Evolutionary conservation across 768 basidiomycete species (phyloP).

Genomic region (Tylopilus plumbeoviolaceoides): DNA sequence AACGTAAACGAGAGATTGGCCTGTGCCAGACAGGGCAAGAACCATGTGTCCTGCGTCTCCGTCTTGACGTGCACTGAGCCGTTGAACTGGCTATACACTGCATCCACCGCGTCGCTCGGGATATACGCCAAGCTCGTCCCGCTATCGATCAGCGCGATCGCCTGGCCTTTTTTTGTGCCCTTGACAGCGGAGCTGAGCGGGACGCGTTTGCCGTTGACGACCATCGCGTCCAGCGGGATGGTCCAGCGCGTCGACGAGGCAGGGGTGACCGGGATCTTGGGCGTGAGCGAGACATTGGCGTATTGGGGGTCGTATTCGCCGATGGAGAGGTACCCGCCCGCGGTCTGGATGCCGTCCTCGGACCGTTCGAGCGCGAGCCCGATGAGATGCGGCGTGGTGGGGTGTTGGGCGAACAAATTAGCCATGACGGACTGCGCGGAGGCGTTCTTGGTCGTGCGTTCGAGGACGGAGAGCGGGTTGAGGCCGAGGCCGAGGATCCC

Average conservation of each 20-base stretch:
- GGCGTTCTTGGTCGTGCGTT: constrained; percentile 14
- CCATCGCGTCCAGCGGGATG: constrained; percentile 36
- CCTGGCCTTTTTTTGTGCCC: constrained; percentile 28
- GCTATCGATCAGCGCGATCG: constrained; percentile 41
- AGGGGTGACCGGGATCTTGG: constrained; percentile 35
- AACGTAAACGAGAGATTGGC: constrained; percentile 27
- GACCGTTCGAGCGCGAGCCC: constrained; percentile 41
- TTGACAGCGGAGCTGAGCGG: constrained; percentile 29
- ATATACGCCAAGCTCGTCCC: constrained; percentile 39
- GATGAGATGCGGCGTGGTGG: constrained; percentile 36
- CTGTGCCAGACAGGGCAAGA: constrained; percentile 32
- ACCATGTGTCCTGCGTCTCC: constrained; percentile 31
- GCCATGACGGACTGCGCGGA: constrained; percentile 31
- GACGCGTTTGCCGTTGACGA: constrained; percentile 29
- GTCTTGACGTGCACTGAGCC: constrained; percentile 34
- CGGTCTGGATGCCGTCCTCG: constrained; percentile 36
- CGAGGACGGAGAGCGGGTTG: constrained; percentile 21
- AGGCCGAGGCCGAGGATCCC: constrained; percentile 29
- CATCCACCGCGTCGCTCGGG: constrained; percentile 31
- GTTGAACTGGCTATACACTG: constrained; percentile 37
- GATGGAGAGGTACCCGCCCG: constrained; percentile 40
- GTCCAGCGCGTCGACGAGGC: constrained; percentile 38
- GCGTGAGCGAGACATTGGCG: constrained; percentile 25
- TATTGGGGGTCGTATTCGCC: constrained; percentile 40
- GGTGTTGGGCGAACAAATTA: constrained; percentile 38